Conservation (phyloP, 129 eudicot species). For the Flaveria brownii region DNA sequence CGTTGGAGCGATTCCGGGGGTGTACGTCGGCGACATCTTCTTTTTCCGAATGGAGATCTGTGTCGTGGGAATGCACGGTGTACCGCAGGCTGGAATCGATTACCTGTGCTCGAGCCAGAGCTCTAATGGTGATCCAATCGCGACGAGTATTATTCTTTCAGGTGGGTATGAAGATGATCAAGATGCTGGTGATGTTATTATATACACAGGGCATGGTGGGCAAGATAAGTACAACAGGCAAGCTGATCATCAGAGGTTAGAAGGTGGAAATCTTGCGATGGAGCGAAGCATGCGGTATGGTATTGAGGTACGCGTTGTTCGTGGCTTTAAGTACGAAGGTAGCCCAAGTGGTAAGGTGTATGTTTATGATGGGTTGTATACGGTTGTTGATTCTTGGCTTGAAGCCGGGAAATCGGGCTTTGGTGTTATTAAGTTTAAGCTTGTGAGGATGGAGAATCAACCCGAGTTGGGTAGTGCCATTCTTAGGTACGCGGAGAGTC, state of each 20-base stretch:
- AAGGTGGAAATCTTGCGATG: conserved; percentile 51
- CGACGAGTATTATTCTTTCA: conserved; percentile 68
- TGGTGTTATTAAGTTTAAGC: conserved; percentile 70
- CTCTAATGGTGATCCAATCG: conserved; percentile 74
- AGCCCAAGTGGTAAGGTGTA: conserved; percentile 50
- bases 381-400: conserved; percentile 51
- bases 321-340: conserved; percentile 39
- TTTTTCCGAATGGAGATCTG: conserved; percentile 69
- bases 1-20: conserved; percentile 74
- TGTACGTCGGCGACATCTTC: conserved; percentile 65
- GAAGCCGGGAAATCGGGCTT: conserved; percentile 74
- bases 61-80: conserved; percentile 75
- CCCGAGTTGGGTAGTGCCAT: conserved; percentile 65
- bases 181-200: conserved; percentile 64
- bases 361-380: conserved; percentile 79
- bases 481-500: conserved; percentile 49
- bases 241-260: conserved; percentile 62
- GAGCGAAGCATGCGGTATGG: conserved; percentile 39
- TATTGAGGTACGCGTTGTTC: conserved; percentile 41
- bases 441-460: conserved; percentile 61
- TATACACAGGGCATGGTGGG: conserved; percentile 88
- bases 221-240: conserved; percentile 61
- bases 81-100: conserved; percentile 79
- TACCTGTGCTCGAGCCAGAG: conserved; percentile 58
- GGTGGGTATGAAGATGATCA: conserved; percentile 92